phyloP scores from a whole-genome alignment of 805 yeast genomes.

The Candida methanosorbosa region DNA sequence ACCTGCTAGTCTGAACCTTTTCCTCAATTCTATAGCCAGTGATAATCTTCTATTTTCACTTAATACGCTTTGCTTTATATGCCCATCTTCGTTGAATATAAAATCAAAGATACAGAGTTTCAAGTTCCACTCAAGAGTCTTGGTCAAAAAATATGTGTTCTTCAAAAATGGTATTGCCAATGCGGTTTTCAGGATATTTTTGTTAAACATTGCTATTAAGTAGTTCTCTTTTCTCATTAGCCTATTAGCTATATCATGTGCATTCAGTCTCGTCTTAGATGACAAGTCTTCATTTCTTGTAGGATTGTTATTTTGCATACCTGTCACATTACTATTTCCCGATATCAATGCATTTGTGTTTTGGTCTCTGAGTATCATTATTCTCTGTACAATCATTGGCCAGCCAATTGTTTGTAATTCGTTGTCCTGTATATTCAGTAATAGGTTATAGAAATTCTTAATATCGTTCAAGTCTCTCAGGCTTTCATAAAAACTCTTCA shows the following conservation, averaged over 20 bases:
- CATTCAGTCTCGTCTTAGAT: slow-evolving; percentile 70
- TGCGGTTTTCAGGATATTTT: slow-evolving; percentile 59
- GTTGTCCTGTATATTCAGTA: slow-evolving; percentile 64
- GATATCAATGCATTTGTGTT: slow-evolving; percentile 75
- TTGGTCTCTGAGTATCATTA: slow-evolving; percentile 69
- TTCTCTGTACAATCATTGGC: slow-evolving; percentile 73
- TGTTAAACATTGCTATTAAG: slow-evolving; percentile 81
- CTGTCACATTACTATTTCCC: slow-evolving; percentile 14
- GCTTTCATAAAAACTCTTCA: slow-evolving; percentile 50
- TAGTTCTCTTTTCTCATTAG: slow-evolving; percentile 95
- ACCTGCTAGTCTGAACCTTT: slow-evolving; percentile 84
- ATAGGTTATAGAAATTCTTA: slow-evolving; percentile 62
- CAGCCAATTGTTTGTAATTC: slow-evolving; percentile 92
- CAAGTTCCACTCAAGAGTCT: slow-evolving; percentile 91
- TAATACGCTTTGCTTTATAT: slow-evolving; percentile 60
- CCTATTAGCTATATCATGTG: slow-evolving; percentile 91
- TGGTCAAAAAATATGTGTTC: slow-evolving; percentile 45
- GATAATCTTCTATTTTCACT: slow-evolving; percentile 62
- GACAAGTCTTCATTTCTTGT: slow-evolving; percentile 42
- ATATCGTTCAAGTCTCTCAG: slow-evolving; percentile 64
- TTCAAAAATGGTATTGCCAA: slow-evolving; percentile 29
- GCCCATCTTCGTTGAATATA: slow-evolving; percentile 78
- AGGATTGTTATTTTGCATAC: neutral
- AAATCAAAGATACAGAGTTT: slow-evolving; percentile 82
- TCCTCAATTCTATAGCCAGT: slow-evolving; percentile 59